Evolutionary conservation across 805 yeast genomes (phyloP).

Genomic region (Kurtzmaniella cleridarum): DNA sequence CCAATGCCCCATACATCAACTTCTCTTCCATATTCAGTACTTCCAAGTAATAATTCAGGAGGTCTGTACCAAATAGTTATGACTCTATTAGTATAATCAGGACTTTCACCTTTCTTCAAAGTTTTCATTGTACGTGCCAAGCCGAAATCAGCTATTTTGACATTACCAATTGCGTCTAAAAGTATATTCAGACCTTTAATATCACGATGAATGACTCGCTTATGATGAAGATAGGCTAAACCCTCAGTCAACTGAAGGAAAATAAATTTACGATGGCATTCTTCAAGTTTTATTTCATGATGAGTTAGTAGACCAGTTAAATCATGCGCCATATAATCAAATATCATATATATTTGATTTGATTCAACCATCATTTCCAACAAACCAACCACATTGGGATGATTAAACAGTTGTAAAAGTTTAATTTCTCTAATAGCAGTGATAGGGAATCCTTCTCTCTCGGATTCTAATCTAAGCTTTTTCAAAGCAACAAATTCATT

Average conservation of each 20-base stretch:
- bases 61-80: constrained; percentile 98
- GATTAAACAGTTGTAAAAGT: constrained; percentile 72
- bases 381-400: constrained; percentile 70
- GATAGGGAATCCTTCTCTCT: constrained; percentile 92
- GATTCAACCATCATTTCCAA: constrained; percentile 85
- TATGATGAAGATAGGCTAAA: constrained; percentile 61
- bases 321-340: constrained; percentile 92
- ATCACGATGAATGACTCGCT: constrained; percentile 71
- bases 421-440: constrained; percentile 93
- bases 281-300: constrained; percentile 56
- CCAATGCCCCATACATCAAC: constrained; percentile 98
- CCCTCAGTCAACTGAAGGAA: constrained; percentile 66
- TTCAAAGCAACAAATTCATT: constrained; percentile 80
- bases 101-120: constrained; percentile 44
- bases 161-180: constrained; percentile 53
- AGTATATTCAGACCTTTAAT: constrained; percentile 77
- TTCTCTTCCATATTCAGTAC: constrained; percentile 84
- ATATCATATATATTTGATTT: constrained; percentile 76
- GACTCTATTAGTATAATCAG: constrained; percentile 90
- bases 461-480: constrained; percentile 74
- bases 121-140: constrained; percentile 71
- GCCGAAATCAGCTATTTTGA: constrained; percentile 80
- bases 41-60: constrained; percentile 86
- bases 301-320: constrained; percentile 82
- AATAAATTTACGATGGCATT: constrained; percentile 61